Evolutionary conservation across 2,329 filamentous ascomycete genomes (phyloP), one percentile per base, ranked within the genome.

Genomic region (Ilyonectria destructans): DNA sequence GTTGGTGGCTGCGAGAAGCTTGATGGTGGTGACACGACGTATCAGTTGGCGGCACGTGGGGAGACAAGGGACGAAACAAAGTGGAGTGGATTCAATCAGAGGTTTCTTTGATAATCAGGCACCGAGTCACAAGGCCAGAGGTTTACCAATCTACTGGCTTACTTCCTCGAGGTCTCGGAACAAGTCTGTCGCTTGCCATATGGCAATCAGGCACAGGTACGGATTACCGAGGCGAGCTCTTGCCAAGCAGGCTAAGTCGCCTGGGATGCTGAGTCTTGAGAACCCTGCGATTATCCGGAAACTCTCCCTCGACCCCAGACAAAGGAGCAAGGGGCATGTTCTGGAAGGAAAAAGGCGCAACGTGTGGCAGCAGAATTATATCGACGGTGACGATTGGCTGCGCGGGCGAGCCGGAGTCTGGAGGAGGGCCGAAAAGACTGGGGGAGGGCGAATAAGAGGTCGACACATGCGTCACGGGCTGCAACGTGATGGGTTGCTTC

Each of bases 381-480:
- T 48, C 15, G 45, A 35, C 33, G 33, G 52, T 67, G 56, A 40
- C 40, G 48, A 75, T 75, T 75, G 72, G 73, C 43, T 54, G 37
- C 45, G 65, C 55, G 49, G 46, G 55, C 33, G 35, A 62, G 45
- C 60, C 64, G 65, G 49, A 52, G 33, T 56, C 54, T 59, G n/a
- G 64, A 66, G 58, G 66, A 67, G 70, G 64, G 65, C 43, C 35
- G 64, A 67, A 45, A 58, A 37, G 63, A 55, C 31, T 21, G 62
- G 57, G 26, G 23, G 68, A 58, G 40, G 54, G 52, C 71, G 71
- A 76, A 76, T 73, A 59, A 62, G 64, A 69, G 64, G 31, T 62
- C 69, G 67, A 73, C 72, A 76, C 74, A 76, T 70, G 63, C 65
- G 72, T 58, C 61, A 65, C 56, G 62, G 54, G 59, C 62, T 65